Evolutionary conservation across 2,329 filamentous ascomycete species (phyloP).

Genomic region (Akanthomyces lecanii): DNA sequence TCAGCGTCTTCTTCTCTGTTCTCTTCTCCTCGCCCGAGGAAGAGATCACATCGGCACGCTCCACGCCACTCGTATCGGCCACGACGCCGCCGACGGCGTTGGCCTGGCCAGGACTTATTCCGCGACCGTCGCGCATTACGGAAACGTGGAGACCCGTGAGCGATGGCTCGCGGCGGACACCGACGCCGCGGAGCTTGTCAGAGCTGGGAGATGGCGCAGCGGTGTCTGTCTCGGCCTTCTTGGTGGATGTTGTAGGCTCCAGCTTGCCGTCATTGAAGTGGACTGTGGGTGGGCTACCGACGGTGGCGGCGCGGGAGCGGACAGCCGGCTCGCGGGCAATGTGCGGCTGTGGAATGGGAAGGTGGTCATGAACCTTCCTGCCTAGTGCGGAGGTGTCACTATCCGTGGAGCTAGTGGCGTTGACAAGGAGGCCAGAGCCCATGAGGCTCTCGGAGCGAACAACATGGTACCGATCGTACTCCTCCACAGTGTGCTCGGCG

Average conservation of each 20-base stretch:
- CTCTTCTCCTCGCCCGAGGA: conserved; percentile 15
- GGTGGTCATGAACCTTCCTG: conserved; percentile 19
- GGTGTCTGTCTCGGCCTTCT: background rate
- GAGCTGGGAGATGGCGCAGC: background rate
- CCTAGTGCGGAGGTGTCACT: conserved; percentile 35
- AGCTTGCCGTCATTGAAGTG: background rate
- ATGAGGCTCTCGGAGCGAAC: conserved; percentile 50
- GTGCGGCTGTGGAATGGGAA: conserved; percentile 24
- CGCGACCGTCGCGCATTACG: conserved; percentile 15
- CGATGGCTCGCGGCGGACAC: conserved; percentile 13
- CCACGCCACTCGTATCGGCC: background rate
- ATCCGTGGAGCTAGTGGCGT: conserved; percentile 30
- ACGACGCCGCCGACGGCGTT: conserved; percentile 13
- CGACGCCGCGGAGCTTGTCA: conserved; percentile 12
- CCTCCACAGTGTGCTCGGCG: conserved; percentile 53
- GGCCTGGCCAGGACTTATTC: conserved; percentile 15
- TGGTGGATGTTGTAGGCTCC: background rate
- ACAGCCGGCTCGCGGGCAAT: conserved; percentile 25
- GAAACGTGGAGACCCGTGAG: conserved; percentile 5
- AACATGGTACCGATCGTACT: conserved; percentile 54
- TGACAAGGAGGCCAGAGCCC: conserved; percentile 31
- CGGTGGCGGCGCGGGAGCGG: conserved; percentile 14
- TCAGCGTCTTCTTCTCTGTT: conserved; percentile 4
- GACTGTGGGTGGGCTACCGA: conserved; percentile 1
- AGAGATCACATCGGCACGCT: conserved; percentile 11